Base-by-base conservation (phyloP, 2,329 filamentous ascomycete genomes). In the Xylariaceae sp. region DNA sequence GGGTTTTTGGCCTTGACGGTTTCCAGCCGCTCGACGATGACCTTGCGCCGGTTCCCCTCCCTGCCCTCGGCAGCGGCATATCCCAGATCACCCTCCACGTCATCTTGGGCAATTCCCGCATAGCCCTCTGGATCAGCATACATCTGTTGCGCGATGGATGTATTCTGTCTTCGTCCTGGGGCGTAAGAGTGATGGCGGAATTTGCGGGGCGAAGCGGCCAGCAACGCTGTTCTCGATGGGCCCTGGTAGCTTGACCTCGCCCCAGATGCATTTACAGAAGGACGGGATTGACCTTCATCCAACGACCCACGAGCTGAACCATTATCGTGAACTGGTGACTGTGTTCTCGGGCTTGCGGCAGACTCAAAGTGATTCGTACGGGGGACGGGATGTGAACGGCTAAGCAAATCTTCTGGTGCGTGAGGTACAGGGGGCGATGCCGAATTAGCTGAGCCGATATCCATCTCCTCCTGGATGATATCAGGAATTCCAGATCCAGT, bases 1-100 rank as follows among this genome's bases (percentile, higher is more conserved):
- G 94, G 94, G 72, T 96, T 95, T 73, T 88, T 89, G 71, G 87
- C 90, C 81, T 97, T 97, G 63, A 99, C 94, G 61, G 93, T 89
- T 79, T 99, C 94, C 60, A 99, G 77, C 64, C 94, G 82, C 79
- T 99, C 94, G 52, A 99, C 92, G 78, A 99, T 97, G 52, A 99
- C 94, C 75, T 94, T 96, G 68, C 92, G 84, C 72, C 89, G 87
- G 69, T 92, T 90, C 10, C 90, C 90, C 74, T 97, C 94, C 84
- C 96, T 91, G 30, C 91, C 94, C 73, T 93, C 90, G 0, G 94
- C 94, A 0, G 92, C 93, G 9, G 92, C 91, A 75, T 96, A 99
- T 8, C 94, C 94, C 34, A 99, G 77, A 74, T 99, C 94, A 0
- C 94, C 94, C 69, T 96, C 92, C 6, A 92, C 89, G 54, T 87